These are phyloP conservation scores for Suillus subluteus DNA, from an alignment of 768 basidiomycete species.

Conservation along the genomic window DNA sequence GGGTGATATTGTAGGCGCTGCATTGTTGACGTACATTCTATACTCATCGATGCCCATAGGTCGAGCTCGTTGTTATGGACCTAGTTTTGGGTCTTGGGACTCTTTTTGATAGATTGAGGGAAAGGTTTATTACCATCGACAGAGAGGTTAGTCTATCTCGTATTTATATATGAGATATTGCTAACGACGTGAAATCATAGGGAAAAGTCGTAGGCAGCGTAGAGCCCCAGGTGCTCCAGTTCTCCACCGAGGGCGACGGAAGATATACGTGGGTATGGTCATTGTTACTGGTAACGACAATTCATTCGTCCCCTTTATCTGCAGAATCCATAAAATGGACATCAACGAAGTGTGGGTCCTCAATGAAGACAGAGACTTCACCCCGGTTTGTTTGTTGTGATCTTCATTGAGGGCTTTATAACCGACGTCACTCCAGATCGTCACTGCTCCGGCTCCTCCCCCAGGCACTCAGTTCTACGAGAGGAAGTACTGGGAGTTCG, in stretches of 20 bases:
- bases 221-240: not conserved
- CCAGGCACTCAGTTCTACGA: not conserved
- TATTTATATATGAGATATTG: not conserved
- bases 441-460: not conserved
- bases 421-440: not conserved
- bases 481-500: not conserved
- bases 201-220: not conserved
- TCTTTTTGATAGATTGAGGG: no score
- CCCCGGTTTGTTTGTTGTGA: not conserved
- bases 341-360: not conserved
- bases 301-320: not conserved
- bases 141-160: no score
- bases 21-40: no score
- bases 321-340: not conserved
- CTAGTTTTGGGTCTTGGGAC: no score
- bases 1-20: no score
- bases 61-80: no score
- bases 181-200: not conserved
- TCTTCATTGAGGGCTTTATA: not conserved
- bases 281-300: not conserved
- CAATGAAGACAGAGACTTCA: not conserved
- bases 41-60: no score
- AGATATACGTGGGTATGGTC: not conserved
- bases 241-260: not conserved
- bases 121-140: no score